phyloP scores from a whole-genome alignment of 305 asterid genomes.

The Fraxinus sp. region DNA sequence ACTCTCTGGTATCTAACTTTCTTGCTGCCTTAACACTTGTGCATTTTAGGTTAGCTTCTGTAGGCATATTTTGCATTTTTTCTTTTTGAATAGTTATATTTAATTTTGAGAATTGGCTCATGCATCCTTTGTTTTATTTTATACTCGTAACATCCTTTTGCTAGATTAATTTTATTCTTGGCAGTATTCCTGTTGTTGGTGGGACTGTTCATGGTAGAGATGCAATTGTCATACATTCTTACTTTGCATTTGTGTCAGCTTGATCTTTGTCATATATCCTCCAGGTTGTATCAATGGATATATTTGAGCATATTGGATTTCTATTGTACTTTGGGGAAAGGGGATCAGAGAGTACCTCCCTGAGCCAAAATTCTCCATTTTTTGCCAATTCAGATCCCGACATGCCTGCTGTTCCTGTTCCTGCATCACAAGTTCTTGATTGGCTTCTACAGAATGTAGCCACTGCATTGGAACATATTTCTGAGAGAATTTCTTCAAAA shows the following conservation, averaged over 20 bases:
- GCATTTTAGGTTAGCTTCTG: background rate
- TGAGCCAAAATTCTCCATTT: constrained; percentile 89
- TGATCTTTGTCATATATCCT: constrained; percentile 21
- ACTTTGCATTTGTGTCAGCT: background rate
- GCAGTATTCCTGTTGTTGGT: background rate
- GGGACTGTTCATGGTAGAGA: background rate
- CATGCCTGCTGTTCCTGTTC: constrained; percentile 97
- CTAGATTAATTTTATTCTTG: background rate
- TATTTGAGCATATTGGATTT: constrained; percentile 81
- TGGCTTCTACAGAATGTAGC: constrained; percentile 87
- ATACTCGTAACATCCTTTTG: background rate
- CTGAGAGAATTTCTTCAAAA: constrained; percentile 77
- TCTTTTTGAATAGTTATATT: background rate
- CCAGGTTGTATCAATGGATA: constrained; percentile 87
- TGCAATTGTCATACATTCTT: background rate
- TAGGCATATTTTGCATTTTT: constrained; percentile 10
- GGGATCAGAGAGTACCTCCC: constrained; percentile 63
- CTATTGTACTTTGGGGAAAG: constrained; percentile 77
- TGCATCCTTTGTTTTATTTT: background rate
- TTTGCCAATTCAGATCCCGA: constrained; percentile 98
- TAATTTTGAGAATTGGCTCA: constrained; percentile 3
- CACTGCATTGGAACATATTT: constrained; percentile 67
- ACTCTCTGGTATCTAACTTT: constrained; percentile 59
- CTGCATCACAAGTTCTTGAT: constrained; percentile 87
- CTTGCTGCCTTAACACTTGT: background rate